Percentiles rank a stretch among this genome's conserved stretches.
These are phyloP conservation scores for Trametes punicea DNA, from an alignment of 768 basidiomycete species.

Conservation along the genomic window DNA sequence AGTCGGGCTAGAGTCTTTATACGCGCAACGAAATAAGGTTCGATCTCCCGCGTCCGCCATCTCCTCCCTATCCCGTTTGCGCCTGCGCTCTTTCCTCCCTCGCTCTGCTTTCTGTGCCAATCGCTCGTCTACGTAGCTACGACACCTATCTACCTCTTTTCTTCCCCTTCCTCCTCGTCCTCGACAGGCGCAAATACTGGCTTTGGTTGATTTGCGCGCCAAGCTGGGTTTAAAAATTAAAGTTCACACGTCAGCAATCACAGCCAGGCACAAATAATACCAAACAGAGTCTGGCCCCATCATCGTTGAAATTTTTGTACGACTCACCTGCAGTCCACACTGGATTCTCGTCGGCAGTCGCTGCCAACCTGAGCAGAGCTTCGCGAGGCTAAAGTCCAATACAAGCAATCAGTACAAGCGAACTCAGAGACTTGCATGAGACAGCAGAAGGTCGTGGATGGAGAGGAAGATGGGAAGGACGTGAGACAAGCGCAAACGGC, in stretches of 20 bases:
- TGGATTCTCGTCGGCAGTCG: slow-evolving; percentile 70
- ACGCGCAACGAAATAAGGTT: slow-evolving; percentile 79
- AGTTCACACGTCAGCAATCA: slow-evolving; percentile 32
- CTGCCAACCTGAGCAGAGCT: slow-evolving; percentile 91
- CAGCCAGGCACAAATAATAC: slow-evolving; percentile 41
- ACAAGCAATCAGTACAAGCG: slow-evolving; percentile 1
- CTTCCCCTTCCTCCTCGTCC: slow-evolving; percentile 56
- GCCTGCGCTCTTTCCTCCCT: slow-evolving; percentile 24
- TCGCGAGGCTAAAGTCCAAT: slow-evolving; percentile 75
- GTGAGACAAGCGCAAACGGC: slow-evolving; percentile 10
- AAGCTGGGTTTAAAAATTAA: slow-evolving; percentile 52
- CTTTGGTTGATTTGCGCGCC: slow-evolving; percentile 82
- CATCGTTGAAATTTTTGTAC: slow-evolving; percentile 22
- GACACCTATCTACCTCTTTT: slow-evolving; percentile 35
- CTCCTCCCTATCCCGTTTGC: slow-evolving; percentile 27
- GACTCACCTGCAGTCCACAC: slow-evolving; percentile 81
- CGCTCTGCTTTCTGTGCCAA: slow-evolving; percentile 8
- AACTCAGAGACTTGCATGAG: background rate
- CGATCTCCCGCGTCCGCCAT: slow-evolving; percentile 65
- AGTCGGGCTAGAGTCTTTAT: slow-evolving; percentile 73
- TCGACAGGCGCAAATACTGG: slow-evolving; percentile 72
- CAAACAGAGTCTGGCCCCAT: slow-evolving; percentile 34
- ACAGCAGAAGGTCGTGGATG: slow-evolving; percentile 8
- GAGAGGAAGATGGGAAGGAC: slow-evolving; percentile 17
- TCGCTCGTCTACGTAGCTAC: slow-evolving; percentile 13